Evolutionary conservation across 2,329 filamentous ascomycete genomes (phyloP).

Genomic region (Hypocreales sp.): DNA sequence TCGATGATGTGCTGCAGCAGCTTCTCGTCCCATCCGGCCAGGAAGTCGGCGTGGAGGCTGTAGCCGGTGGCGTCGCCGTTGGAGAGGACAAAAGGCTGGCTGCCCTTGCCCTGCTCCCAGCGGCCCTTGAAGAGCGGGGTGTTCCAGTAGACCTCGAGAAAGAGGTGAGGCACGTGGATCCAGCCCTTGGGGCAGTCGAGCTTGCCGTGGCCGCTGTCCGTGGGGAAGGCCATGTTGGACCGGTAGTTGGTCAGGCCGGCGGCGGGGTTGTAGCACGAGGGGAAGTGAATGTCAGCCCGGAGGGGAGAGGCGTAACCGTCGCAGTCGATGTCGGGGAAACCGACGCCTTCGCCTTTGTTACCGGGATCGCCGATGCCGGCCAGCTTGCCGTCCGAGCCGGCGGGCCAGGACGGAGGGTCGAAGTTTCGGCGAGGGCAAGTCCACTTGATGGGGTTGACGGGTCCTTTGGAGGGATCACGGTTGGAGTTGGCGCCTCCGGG

Average conservation of each 20-base stretch:
- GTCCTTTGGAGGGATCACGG: constrained; percentile 34
- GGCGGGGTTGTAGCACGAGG: constrained; percentile 56
- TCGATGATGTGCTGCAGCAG: constrained; percentile 52
- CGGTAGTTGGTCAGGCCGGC: constrained; percentile 42
- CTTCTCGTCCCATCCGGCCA: constrained; percentile 54
- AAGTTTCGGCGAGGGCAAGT: constrained; percentile 43
- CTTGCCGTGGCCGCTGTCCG: constrained; percentile 26
- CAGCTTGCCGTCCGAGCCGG: constrained; percentile 34
- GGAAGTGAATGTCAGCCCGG: constrained; percentile 55
- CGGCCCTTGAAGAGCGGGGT: constrained; percentile 34
- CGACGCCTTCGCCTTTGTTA: constrained; percentile 40
- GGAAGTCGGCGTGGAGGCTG: constrained; percentile 56
- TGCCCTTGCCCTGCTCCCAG: constrained; percentile 37
- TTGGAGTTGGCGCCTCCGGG: constrained; percentile 30
- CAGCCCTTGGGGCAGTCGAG: constrained; percentile 38
- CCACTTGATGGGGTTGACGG: constrained; percentile 38
- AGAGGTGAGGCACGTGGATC: constrained; percentile 40
- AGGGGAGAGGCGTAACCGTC: constrained; percentile 45
- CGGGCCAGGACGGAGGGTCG: constrained; percentile 34
- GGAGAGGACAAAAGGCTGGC: constrained; percentile 51
- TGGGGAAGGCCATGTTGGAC: constrained; percentile 53
- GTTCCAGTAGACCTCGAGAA: constrained; percentile 46
- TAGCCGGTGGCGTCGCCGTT: constrained; percentile 58
- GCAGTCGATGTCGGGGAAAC: constrained; percentile 59
- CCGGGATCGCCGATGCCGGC: constrained; percentile 38